Conservation (phyloP, 345 rosid species). For the Balakata baccata region DNA sequence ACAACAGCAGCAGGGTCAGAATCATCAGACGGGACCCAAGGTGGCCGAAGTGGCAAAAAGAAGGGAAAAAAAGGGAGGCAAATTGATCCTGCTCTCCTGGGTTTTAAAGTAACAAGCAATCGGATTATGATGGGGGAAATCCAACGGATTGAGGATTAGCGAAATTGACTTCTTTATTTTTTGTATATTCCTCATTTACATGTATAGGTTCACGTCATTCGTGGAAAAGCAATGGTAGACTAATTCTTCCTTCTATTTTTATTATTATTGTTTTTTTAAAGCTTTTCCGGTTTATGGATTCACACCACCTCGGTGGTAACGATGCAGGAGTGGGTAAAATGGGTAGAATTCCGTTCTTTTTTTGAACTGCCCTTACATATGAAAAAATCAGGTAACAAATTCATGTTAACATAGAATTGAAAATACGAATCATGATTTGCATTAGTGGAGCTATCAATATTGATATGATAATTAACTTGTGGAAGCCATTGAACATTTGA, state of each 20-base stretch:
- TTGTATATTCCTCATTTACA: slow-evolving; percentile 16
- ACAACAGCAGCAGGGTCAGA: slow-evolving; percentile 20
- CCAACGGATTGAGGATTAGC: slow-evolving; percentile 41
- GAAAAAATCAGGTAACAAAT: not conserved
- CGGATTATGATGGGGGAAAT: slow-evolving; percentile 34
- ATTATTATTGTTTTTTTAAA: too few species aligned
- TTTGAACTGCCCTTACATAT: too few species aligned
- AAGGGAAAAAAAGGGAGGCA: slow-evolving; percentile 31
- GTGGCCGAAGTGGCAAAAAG: slow-evolving; percentile 39
- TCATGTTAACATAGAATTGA: too few species aligned
- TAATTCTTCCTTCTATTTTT: not conserved
- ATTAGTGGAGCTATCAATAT: too few species aligned
- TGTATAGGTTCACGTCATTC: slow-evolving; percentile 28
- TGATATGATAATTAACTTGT: slow-evolving; percentile 13
- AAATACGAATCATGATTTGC: too few species aligned
- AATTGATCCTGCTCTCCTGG: slow-evolving; percentile 31
- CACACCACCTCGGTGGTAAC: not conserved
- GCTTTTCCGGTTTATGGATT: too few species aligned
- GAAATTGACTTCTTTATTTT: slow-evolving; percentile 2
- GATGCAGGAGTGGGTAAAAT: not conserved
- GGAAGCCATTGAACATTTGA: slow-evolving; percentile 55
- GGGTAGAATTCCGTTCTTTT: too few species aligned
- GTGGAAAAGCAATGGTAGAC: slow-evolving; percentile 7
- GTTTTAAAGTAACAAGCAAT: slow-evolving; percentile 32
- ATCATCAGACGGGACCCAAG: slow-evolving; percentile 24